These are phyloP conservation scores for Taiozyma sp. DNA, from an alignment of 1,139 yeast species.

Conservation along the genomic window DNA sequence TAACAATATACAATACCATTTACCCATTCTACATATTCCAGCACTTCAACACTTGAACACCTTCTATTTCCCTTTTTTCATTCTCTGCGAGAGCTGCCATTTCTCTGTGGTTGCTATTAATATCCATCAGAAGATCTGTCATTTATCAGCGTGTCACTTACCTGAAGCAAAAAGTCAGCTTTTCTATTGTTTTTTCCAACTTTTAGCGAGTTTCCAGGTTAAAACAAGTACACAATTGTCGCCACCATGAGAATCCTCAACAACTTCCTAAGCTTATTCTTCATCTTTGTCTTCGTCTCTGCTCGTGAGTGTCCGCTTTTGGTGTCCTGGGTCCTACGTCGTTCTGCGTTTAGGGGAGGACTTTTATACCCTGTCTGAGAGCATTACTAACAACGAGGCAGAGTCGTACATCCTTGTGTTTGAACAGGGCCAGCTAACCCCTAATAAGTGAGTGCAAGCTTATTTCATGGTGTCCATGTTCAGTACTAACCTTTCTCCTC, in stretches of 20 bases:
- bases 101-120: too few species aligned
- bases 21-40: too few species aligned
- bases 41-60: too few species aligned
- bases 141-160: not conserved
- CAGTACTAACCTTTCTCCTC: not conserved
- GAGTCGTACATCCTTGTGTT: slow-evolving; percentile 22
- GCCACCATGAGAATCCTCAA: not conserved
- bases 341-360: too few species aligned
- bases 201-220: not conserved
- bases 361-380: not conserved
- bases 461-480: not conserved
- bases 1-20: too few species aligned
- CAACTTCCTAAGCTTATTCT: not conserved
- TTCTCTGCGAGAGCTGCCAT: too few species aligned
- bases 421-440: slow-evolving; percentile 24
- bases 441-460: slow-evolving; percentile 15
- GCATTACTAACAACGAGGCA: slow-evolving; percentile 1
- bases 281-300: not conserved
- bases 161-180: not conserved
- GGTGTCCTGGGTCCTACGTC: too few species aligned
- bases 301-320: not conserved
- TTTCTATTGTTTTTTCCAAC: not conserved
- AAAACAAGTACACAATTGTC: not conserved
- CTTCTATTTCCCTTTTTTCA: too few species aligned
- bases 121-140: not conserved